Conservation (phyloP, 371 early-diverging fungal genomes). For the Apophysomyces elegans region DNA sequence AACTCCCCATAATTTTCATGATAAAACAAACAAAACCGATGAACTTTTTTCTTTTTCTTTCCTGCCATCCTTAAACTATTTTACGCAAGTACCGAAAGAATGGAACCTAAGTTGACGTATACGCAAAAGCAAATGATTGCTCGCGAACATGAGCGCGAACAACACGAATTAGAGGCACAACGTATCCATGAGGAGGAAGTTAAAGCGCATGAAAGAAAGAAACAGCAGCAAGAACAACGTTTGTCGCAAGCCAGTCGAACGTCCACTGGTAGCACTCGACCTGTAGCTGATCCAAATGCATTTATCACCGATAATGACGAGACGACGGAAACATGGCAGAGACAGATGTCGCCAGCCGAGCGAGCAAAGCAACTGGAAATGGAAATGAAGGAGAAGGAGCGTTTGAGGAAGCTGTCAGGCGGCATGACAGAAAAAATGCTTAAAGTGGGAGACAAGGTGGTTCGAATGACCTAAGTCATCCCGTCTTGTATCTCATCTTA, state of each 20-base stretch:
- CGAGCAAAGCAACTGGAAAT: slow-evolving; percentile 33
- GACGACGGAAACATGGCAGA: slow-evolving; percentile 20
- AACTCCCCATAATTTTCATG: background rate
- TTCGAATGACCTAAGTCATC: background rate
- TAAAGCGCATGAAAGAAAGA: background rate
- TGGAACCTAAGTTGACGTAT: background rate
- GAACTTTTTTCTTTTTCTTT: background rate
- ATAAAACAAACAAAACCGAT: background rate
- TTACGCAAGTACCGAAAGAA: background rate
- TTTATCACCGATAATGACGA: slow-evolving; percentile 23
- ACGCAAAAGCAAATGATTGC: slow-evolving; percentile 5
- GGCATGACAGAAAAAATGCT: slow-evolving; percentile 20
- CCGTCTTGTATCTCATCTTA: background rate
- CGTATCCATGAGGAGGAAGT: background rate
- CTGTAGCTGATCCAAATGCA: slow-evolving; percentile 32
- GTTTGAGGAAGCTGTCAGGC: slow-evolving; percentile 8
- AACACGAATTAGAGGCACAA: slow-evolving; percentile 4
- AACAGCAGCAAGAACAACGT: background rate
- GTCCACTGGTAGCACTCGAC: slow-evolving; percentile 15
- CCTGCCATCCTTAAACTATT: background rate
- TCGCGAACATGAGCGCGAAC: slow-evolving; percentile 2
- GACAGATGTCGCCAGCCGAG: slow-evolving; percentile 30
- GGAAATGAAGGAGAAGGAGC: slow-evolving; percentile 29
- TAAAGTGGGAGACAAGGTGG: slow-evolving; percentile 24
- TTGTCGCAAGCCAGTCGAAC: background rate